phyloP scores from a whole-genome alignment of 495 filamentous ascomycete species.

The Bacidia rubella region DNA sequence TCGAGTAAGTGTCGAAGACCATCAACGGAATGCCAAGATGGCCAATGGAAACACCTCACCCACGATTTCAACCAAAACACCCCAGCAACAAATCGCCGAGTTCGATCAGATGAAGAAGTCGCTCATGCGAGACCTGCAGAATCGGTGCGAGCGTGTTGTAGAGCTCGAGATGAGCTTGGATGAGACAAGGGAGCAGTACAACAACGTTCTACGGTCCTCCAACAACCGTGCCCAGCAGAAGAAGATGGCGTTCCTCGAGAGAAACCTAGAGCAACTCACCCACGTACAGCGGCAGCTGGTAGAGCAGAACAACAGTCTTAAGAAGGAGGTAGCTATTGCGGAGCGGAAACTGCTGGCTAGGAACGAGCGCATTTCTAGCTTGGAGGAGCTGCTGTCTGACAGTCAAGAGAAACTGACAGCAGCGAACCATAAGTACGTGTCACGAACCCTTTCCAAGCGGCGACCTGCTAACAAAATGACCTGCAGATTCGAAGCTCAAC shows the following conservation, averaged over 20 bases:
- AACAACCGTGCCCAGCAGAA: constrained; percentile 98
- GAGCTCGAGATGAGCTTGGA: constrained; percentile 95
- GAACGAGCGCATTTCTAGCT: constrained; percentile 87
- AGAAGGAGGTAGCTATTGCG: constrained; percentile 98
- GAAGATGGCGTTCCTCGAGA: constrained; percentile 99
- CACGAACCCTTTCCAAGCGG: not conserved
- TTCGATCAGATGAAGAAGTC: constrained; percentile 99
- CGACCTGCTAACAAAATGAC: constrained; percentile 3
- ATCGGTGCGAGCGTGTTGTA: constrained; percentile 92
- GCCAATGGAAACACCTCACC: constrained; percentile 39
- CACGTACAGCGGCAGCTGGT: constrained; percentile 95
- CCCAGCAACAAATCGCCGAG: constrained; percentile 93
- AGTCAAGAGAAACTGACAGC: constrained; percentile 94
- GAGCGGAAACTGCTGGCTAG: constrained; percentile 92
- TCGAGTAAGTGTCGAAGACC: constrained; percentile 59
- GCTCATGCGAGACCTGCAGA: constrained; percentile 95
- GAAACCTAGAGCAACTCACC: constrained; percentile 94
- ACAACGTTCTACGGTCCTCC: constrained; percentile 85
- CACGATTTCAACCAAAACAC: constrained; percentile 70
- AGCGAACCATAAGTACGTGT: constrained; percentile 66
- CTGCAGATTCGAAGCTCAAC: constrained; percentile 84
- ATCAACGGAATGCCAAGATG: constrained; percentile 55
- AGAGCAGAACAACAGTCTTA: constrained; percentile 88
- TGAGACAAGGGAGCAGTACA: constrained; percentile 95
- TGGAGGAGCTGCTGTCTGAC: constrained; percentile 86